Conservation (phyloP, 768 basidiomycete species). For the Suillus ampliporus region DNA sequence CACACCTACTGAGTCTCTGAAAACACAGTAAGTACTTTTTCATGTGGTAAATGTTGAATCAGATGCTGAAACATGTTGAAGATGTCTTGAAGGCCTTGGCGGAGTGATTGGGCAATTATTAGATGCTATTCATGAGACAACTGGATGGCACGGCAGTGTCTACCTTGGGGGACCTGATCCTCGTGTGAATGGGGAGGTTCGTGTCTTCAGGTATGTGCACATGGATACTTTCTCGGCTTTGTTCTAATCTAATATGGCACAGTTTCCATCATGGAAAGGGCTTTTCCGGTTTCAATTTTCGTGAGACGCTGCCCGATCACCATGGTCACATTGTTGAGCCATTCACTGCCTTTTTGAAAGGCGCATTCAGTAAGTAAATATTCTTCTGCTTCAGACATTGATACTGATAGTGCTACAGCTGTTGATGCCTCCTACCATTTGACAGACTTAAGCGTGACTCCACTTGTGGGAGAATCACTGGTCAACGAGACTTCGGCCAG, state of each 20-base stretch:
- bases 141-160: not conserved
- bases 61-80: not conserved
- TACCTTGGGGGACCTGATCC: not conserved
- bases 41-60: not conserved
- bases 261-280: not conserved
- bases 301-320: not conserved
- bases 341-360: slow-evolving; percentile 1
- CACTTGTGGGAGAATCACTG: too few relatives aligned
- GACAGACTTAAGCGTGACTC: too few relatives aligned
- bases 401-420: not conserved
- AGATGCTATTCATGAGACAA: not conserved
- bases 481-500: too few relatives aligned
- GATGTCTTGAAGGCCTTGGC: not conserved
- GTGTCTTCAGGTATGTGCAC: too few relatives aligned
- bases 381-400: not conserved
- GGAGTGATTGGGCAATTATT: not conserved
- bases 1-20: not conserved
- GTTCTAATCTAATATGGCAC: too few relatives aligned
- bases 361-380: not conserved
- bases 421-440: not conserved
- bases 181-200: not conserved
- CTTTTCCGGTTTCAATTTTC: not conserved
- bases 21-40: not conserved
- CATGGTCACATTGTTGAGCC: not conserved
- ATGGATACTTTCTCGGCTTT: too few relatives aligned